These are phyloP conservation scores for Calonectria henricotiae DNA, from an alignment of 2,329 filamentous ascomycete genomes.

Conservation along the genomic window DNA sequence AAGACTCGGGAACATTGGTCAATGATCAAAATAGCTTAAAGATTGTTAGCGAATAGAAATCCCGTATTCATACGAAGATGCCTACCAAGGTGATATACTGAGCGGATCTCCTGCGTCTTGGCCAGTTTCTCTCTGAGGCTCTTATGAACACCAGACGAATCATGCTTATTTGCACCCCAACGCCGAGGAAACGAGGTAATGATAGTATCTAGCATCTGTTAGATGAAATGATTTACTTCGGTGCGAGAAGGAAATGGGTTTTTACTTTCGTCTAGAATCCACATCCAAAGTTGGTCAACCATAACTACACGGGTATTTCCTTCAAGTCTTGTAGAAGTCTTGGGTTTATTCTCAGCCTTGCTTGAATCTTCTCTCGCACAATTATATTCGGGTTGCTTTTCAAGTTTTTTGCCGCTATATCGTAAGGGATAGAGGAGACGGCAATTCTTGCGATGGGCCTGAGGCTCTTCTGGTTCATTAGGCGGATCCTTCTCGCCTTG, in stretches of 20 bases:
- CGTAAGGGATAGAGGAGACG: background rate
- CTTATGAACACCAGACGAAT: constrained; percentile 61
- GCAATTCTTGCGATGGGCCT: background rate
- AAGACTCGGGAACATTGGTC: constrained; percentile 61
- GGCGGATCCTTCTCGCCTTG: background rate
- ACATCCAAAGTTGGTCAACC: constrained; percentile 65
- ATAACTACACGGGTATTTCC: constrained; percentile 55
- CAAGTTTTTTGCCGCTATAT: background rate
- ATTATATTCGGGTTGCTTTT: background rate
- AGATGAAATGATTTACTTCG: background rate
- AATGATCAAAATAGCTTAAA: constrained; percentile 58
- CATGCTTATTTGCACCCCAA: constrained; percentile 62
- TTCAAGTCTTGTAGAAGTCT: background rate
- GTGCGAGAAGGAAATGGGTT: background rate
- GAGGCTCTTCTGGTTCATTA: background rate
- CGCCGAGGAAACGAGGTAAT: constrained; percentile 62
- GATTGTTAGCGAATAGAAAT: background rate
- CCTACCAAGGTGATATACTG: constrained; percentile 46
- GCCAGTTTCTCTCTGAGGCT: constrained; percentile 57
- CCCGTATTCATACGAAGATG: too few species aligned
- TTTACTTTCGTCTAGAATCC: constrained; percentile 58
- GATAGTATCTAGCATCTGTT: constrained; percentile 46
- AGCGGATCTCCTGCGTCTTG: constrained; percentile 53
- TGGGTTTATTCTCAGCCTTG: background rate
- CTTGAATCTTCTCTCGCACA: background rate